Evolutionary conservation across 768 basidiomycete genomes (phyloP), one percentile per base, ranked within the genome.

Genomic region (Tricholoma hemisulphureum): DNA sequence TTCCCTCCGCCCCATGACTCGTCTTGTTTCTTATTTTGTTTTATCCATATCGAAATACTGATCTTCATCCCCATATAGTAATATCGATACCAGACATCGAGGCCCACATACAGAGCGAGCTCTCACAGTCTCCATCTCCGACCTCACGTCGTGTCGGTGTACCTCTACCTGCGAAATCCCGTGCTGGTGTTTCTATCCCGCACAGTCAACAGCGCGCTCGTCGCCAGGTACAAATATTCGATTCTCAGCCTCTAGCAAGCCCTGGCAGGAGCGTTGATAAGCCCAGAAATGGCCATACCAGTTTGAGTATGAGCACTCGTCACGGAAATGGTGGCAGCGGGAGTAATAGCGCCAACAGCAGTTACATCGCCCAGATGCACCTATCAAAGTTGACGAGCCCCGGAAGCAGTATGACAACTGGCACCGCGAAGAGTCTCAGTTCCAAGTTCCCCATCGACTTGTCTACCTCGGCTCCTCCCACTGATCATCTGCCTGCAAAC

Each of bases 21-120:
- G 32, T 60, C 56, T 59, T 50, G 51, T 49, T 46, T 61, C 66
- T 66, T 66, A 69, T 62, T 66, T 73, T 63, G 67, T 61, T 57
- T 58, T 67, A 64, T 66, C 67, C 63, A 70, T 63, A 65, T 68
- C 49, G 53, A 45, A 70, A 59, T 51, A 41, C 64, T 59, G 54
- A 66, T 72, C 49, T 63, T 61, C 64, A 59, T 67, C 69, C 59
- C 73, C 72, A 66, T 75, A 56, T 73, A 92, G 89, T 92, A 72
- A 89, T 92, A 61, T 84, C 87, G 52, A 90, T 92, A 61, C 89
- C 89, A n/a, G 86, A 92, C 61, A 80, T 90, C 39, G 88, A 92
- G 71, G 70, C 78, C 4, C 88, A 90, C 66, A 91, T 93, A 55
- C 75, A 81, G 61, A 78, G 78, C 24, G 88, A 92, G 69, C 80